phyloP scores from a whole-genome alignment of 225 moss, liverwort and hornwort genomes.

The Bryum argenteum region DNA sequence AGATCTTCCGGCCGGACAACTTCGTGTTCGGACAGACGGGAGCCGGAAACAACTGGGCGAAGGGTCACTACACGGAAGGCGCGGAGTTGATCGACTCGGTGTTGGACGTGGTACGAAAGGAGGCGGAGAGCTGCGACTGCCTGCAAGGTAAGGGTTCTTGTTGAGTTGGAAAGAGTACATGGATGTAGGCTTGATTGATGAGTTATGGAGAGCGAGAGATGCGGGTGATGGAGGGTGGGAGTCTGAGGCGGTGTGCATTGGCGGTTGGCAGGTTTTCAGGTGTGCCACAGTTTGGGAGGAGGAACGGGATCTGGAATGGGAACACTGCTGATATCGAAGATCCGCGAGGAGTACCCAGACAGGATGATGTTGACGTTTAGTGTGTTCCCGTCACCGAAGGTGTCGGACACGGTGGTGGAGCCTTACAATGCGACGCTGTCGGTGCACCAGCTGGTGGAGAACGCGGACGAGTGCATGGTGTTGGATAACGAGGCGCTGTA shows the following conservation, averaged over 20 bases:
- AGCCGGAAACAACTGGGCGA: slow-evolving; percentile 54
- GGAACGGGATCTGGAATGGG: slow-evolving; percentile 52
- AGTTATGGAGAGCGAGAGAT: not conserved
- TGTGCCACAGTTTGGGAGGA: slow-evolving; percentile 45
- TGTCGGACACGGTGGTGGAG: slow-evolving; percentile 49
- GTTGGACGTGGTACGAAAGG: slow-evolving; percentile 56
- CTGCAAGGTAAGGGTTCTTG: slow-evolving; percentile 34
- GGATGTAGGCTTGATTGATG: not conserved
- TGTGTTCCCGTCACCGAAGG: slow-evolving; percentile 44
- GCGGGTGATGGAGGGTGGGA: accelerated
- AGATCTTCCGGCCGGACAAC: slow-evolving; percentile 61
- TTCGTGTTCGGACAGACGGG: slow-evolving; percentile 62
- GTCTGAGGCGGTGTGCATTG: accelerated
- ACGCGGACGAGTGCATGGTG: slow-evolving; percentile 55
- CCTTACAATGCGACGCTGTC: slow-evolving; percentile 53
- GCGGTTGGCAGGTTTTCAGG: slow-evolving; percentile 33
- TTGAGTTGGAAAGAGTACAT: too few relatives aligned
- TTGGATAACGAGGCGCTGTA: slow-evolving; percentile 52
- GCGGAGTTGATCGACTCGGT: slow-evolving; percentile 61
- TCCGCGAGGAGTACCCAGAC: slow-evolving; percentile 52
- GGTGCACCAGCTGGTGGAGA: slow-evolving; percentile 51
- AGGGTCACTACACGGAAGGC: slow-evolving; percentile 59
- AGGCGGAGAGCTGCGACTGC: slow-evolving; percentile 62
- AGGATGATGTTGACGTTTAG: slow-evolving; percentile 49
- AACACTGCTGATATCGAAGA: slow-evolving; percentile 44